Conservation (phyloP, 768 basidiomycete genomes). For the Tulasnella sp. region DNA sequence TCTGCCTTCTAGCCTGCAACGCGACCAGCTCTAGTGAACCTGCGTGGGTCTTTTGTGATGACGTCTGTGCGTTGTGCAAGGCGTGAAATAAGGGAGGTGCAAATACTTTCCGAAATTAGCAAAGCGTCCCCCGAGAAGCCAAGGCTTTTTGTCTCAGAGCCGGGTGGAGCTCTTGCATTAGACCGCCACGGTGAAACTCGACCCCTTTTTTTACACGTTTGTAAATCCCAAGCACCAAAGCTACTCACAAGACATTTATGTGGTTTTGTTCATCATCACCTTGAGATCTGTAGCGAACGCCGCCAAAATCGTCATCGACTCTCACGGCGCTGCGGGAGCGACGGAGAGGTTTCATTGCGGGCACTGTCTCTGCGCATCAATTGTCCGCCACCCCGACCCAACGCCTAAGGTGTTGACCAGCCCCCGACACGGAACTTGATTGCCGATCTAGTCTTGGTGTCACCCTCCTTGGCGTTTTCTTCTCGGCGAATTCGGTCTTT, state of each 20-base stretch:
- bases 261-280: not conserved
- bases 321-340: not conserved
- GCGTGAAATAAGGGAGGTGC: not conserved
- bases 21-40: not conserved
- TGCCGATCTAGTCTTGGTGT: not conserved
- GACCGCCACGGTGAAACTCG: too few species aligned
- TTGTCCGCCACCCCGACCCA: not conserved
- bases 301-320: not conserved
- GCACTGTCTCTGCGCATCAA: not conserved
- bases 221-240: not conserved
- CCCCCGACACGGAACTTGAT: not conserved
- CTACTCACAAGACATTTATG: not conserved
- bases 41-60: not conserved
- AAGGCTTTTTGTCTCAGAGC: not conserved
- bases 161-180: not conserved
- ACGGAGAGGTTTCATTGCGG: not conserved
- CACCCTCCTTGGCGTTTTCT: not conserved
- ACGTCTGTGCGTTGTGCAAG: not conserved
- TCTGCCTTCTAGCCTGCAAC: slow-evolving; percentile 1
- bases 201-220: too few species aligned
- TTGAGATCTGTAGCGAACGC: not conserved
- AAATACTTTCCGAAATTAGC: not conserved
- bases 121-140: not conserved
- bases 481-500: not conserved
- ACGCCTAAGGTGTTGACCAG: not conserved